A percentile compares a stretch with the other conserved stretches of the same genome.
Evolutionary conservation across 2,329 filamentous ascomycete species (phyloP).

Genomic region (Exophiala dermatitidis): DNA sequence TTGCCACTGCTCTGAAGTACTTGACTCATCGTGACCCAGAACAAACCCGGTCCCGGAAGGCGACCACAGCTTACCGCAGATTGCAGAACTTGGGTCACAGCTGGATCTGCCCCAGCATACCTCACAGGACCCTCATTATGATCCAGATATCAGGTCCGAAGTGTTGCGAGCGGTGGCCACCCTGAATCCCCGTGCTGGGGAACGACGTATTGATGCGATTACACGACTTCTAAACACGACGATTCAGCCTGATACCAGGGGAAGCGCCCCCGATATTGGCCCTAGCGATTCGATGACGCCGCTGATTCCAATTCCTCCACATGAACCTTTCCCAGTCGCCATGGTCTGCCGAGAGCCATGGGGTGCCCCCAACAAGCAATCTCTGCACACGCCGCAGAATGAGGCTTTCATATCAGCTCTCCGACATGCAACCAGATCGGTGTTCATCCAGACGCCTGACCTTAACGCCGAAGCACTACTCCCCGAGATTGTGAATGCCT

Average conservation of each 20-base stretch:
- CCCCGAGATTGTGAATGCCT: slow-evolving; percentile 55
- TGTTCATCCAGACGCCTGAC: slow-evolving; percentile 76
- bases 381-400: slow-evolving; percentile 63
- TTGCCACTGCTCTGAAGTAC: background rate
- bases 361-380: slow-evolving; percentile 55
- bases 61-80: slow-evolving; percentile 14
- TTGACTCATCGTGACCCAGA: slow-evolving; percentile 6
- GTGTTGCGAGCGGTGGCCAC: slow-evolving; percentile 54
- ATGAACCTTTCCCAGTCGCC: slow-evolving; percentile 60
- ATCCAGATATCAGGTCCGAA: slow-evolving; percentile 54
- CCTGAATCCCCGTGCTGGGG: slow-evolving; percentile 44
- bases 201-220: slow-evolving; percentile 52
- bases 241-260: slow-evolving; percentile 44
- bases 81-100: slow-evolving; percentile 17
- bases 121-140: slow-evolving; percentile 56
- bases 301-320: slow-evolving; percentile 50
- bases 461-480: slow-evolving; percentile 65
- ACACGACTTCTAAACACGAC: slow-evolving; percentile 61
- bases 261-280: slow-evolving; percentile 47
- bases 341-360: slow-evolving; percentile 63
- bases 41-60: slow-evolving; percentile 11
- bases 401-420: slow-evolving; percentile 65
- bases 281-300: slow-evolving; percentile 57
- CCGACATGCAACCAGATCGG: slow-evolving; percentile 52
- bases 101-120: slow-evolving; percentile 48